These are phyloP conservation scores for Mucuna pruriens DNA, from an alignment of 306 rosid genomes.

Conservation along the genomic window DNA sequence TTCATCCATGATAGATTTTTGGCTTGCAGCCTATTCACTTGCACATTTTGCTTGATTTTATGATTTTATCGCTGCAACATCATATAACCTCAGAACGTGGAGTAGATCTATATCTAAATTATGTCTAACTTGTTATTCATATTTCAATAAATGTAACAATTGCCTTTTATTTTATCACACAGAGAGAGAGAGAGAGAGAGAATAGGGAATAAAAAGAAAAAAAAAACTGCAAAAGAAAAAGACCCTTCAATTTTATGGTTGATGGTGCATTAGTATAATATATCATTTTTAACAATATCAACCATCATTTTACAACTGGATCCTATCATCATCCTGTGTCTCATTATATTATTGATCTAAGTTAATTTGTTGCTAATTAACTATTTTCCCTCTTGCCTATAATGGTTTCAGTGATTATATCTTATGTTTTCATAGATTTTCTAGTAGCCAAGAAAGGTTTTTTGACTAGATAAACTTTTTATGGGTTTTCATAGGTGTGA, in stretches of 20 bases:
- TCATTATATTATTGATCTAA: conserved; percentile 1
- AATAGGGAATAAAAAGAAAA: too few species aligned
- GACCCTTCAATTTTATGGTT: background rate
- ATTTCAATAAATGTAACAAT: background rate
- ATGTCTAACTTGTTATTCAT: background rate
- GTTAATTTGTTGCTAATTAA: conserved; percentile 16
- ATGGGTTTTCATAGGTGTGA: conserved; percentile 65
- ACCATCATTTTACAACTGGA: background rate
- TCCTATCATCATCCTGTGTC: background rate
- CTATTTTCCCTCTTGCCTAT: conserved; percentile 11
- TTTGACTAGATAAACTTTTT: background rate
- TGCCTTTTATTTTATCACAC: background rate
- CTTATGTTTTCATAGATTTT: background rate
- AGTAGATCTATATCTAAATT: background rate
- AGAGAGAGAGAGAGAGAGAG: too few species aligned
- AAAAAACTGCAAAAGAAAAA: background rate
- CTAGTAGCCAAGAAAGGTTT: background rate
- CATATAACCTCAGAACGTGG: background rate
- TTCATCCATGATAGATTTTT: conserved; percentile 9
- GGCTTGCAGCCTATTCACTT: background rate
- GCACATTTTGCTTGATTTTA: background rate
- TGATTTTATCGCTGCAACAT: background rate
- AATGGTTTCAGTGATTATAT: background rate
- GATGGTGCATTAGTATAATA: background rate
- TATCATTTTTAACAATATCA: background rate